These are phyloP conservation scores for Calvatia gigantea DNA, from an alignment of 768 basidiomycete genomes.

Conservation along the genomic window DNA sequence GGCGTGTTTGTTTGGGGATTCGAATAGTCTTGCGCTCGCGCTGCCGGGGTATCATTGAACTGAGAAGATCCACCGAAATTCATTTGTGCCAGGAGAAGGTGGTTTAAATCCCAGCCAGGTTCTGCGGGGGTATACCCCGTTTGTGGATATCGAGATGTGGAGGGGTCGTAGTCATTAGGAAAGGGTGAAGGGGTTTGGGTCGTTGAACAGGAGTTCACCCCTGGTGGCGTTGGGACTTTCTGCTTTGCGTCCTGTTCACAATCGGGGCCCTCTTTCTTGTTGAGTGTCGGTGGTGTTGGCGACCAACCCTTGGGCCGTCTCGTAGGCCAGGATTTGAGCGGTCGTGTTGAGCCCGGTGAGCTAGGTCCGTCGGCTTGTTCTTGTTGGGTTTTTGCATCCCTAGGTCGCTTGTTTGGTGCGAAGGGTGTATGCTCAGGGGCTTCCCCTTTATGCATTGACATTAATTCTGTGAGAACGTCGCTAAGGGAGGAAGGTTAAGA, in stretches of 20 bases:
- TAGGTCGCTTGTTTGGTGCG: slow-evolving; percentile 42
- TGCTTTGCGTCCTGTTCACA: not conserved
- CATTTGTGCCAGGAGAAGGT: slow-evolving; percentile 24
- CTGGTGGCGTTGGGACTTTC: not conserved
- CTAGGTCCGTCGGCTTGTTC: not conserved
- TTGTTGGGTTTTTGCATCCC: slow-evolving; percentile 24
- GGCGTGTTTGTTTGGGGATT: not conserved
- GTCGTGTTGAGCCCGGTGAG: not conserved
- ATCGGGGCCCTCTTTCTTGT: not conserved
- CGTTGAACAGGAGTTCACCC: not conserved
- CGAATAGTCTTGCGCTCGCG: not conserved
- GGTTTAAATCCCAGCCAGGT: slow-evolving; percentile 21
- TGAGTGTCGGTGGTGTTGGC: not conserved
- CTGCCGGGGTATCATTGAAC: not conserved
- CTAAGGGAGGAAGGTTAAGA: slow-evolving; percentile 27
- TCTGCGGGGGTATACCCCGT: not conserved
- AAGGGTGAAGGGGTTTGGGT: not conserved
- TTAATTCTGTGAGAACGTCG: slow-evolving; percentile 59
- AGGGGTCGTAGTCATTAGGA: not conserved
- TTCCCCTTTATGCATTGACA: slow-evolving; percentile 49
- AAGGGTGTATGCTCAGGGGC: slow-evolving; percentile 30
- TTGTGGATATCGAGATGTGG: not conserved
- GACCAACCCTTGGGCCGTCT: not conserved
- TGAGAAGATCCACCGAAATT: slow-evolving; percentile 13
- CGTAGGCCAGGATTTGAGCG: not conserved